Base-by-base conservation (phyloP, 345 rosid species). In the Tarenaya hassleriana region DNA sequence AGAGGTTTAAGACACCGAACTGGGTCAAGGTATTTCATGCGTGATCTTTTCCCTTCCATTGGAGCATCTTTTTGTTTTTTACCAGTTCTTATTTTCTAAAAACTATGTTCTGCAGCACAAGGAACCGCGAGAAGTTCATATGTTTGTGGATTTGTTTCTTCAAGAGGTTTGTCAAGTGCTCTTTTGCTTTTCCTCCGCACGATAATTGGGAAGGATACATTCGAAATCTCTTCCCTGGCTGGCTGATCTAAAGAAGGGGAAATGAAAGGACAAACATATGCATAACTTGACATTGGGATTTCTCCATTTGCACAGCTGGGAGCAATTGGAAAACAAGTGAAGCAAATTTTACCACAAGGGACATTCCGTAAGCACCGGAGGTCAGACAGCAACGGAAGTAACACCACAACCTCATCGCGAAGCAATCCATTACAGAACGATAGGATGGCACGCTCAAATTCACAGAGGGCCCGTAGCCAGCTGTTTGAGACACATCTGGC, bases 91-190 rank as follows among this genome's bases (percentile, higher is more conserved):
- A 19, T 63, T 24, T 42, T 59, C 60, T 59, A 34, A n/a, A 71
- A 50, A 34, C 47, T 55, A 53, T n/a, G n/a, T 73, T 68, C 48
- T 52, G 65, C 87, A 94, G 99, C 99, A 94, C 73, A 94, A 85
- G 82, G 99, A 94, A 75, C 99, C 99, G 14, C 73, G 95, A 64
- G 99, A 94, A 75, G 97, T 94, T 29, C 99, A 94, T 49, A 88
- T 94, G 99, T 88, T 73, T 65, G 94, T 85, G 39, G 99, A 88
- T 79, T 66, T 94, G 68, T 79, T 94, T 72, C 79, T 83, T 59
- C 91, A 80, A 65, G 94, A 94, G 99, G 99, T 88, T 54, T 57
- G 75, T 47, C 53, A 34, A 51, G 59, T 50, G 13, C 47, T 47
- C 35, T 54, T n/a, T n/a, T n/a, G n/a, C n/a, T n/a, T n/a, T n/a